A percentile compares a stretch with the other conserved stretches of the same genome.
phyloP scores from a whole-genome alignment of 495 filamentous ascomycete genomes.

The Opeltia flavorubescens region DNA sequence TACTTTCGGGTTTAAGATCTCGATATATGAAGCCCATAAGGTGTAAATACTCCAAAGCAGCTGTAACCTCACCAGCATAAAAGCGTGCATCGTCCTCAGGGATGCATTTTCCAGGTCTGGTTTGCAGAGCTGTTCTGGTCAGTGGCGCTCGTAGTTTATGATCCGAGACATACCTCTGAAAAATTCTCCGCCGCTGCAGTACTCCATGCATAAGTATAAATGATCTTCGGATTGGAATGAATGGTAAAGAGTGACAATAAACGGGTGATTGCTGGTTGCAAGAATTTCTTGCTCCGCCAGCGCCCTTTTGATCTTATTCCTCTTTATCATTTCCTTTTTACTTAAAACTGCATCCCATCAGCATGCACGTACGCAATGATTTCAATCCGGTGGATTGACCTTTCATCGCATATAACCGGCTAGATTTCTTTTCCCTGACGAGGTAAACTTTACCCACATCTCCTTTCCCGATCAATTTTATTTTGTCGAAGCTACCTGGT shows the following conservation, averaged over 20 bases:
- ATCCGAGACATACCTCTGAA: constrained; percentile 50
- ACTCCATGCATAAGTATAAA: constrained; percentile 98
- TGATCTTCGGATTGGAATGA: constrained; percentile 99
- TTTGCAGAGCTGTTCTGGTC: constrained; percentile 59
- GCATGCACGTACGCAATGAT: constrained; percentile 12
- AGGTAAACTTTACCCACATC: constrained; percentile 98
- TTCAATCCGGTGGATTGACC: constrained; percentile 37
- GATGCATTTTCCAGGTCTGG: constrained; percentile 90
- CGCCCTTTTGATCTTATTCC: constrained; percentile 98
- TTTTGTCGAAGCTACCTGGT: constrained; percentile 94
- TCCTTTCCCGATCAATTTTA: constrained; percentile 96
- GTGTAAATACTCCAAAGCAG: constrained; percentile 91
- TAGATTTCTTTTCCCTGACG: constrained; percentile 93
- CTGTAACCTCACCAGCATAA: constrained; percentile 96
- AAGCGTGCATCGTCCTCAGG: constrained; percentile 94
- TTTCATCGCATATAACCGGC: constrained; percentile 95
- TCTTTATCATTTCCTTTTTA: constrained; percentile 99
- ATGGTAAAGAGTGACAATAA: constrained; percentile 96
- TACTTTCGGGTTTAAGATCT: constrained; percentile 96
- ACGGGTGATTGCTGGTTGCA: constrained; percentile 95
- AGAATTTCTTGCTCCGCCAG: constrained; percentile 96
- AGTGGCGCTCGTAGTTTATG: background rate
- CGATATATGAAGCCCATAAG: constrained; percentile 99
- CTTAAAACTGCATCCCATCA: constrained; percentile 61
- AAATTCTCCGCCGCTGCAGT: constrained; percentile 97